Base-by-base conservation (phyloP, 768 basidiomycete genomes). In the Hericium alpestre region DNA sequence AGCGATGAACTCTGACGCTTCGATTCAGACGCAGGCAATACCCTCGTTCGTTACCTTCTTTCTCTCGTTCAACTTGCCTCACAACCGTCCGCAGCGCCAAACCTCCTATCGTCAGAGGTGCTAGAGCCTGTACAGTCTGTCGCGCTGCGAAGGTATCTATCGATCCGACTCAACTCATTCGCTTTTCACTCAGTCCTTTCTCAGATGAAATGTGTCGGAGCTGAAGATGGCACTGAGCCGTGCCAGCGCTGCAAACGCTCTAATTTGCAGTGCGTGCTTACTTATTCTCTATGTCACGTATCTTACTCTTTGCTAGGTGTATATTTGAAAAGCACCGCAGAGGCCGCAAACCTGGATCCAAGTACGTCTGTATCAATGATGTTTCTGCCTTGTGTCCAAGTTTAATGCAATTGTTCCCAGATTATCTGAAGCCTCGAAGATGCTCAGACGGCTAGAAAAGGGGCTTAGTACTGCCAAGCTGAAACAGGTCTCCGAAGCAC, bases 161-260 rank as follows among this genome's bases (percentile, higher is more conserved):
- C 32, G 32, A 32, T 32, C 6, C 32, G 32, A 32, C 52, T 39
- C n/a, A 20, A 1, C 39, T 38, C 40, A 10, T 16, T 50, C 43
- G 53, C 51, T 41, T 54, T 51, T 56, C 48, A 47, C 56, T 56
- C 48, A 56, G 27, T 56, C 40, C 32, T 20, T 54, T 23, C 55
- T 47, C 63, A 92, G 90, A 93, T 93, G 90, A 90, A 91, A 70
- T 93, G 90, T 65, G 89, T 92, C 58, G 90, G 88, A 48, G 86
- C 90, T 52, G 90, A 93, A 67, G 89, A 92, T 65, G 88, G 89
- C 58, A 77, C 81, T 59, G 83, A 82, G 64, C 81, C 79, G 32
- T 93, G 90, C 67, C 88, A 92, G 68, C 84, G 90, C 53, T 93
- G 90, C 72, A 85, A 81, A 66, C 84, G 90, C 58, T 83, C 87